These are phyloP conservation scores for Eleusine coracana DNA, from an alignment of 176 grass and related monocot genomes.

Conservation along the genomic window DNA sequence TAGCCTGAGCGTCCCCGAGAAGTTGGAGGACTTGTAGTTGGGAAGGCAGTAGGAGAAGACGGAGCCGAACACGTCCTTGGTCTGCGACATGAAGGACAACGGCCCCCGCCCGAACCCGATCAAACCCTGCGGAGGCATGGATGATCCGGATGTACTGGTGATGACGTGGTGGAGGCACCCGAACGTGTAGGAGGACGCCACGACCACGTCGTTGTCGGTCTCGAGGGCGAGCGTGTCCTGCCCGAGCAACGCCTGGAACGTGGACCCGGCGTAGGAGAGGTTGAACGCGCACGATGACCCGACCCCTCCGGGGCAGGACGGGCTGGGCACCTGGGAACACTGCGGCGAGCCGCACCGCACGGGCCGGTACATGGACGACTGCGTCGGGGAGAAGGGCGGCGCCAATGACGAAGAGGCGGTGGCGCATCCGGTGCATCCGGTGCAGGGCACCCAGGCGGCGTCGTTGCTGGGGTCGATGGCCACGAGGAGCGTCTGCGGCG, in stretches of 20 bases:
- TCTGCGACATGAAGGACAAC: slow-evolving; percentile 76
- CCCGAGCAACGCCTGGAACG: slow-evolving; percentile 58
- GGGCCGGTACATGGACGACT: slow-evolving; percentile 52
- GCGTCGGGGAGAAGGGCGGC: slow-evolving; percentile 46
- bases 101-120: slow-evolving; percentile 77
- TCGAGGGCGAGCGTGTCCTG: slow-evolving; percentile 66
- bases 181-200: slow-evolving; percentile 58
- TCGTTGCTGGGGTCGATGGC: slow-evolving; percentile 89
- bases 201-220: neutral
- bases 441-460: slow-evolving; percentile 75
- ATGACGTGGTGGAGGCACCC: slow-evolving; percentile 67
- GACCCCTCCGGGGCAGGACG: slow-evolving; percentile 37
- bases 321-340: slow-evolving; percentile 59
- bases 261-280: slow-evolving; percentile 58
- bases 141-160: neutral
- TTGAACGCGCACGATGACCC: slow-evolving; percentile 65
- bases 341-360: slow-evolving; percentile 55
- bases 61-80: slow-evolving; percentile 50
- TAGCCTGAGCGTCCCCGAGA: slow-evolving; percentile 74
- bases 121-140: slow-evolving; percentile 70
- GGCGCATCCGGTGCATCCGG: slow-evolving; percentile 58
- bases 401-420: neutral
- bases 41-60: slow-evolving; percentile 92
- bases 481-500: slow-evolving; percentile 60
- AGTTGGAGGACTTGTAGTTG: slow-evolving; percentile 73